Conservation (phyloP, 208 protist genomes). For the Crithidia bombi region DNA sequence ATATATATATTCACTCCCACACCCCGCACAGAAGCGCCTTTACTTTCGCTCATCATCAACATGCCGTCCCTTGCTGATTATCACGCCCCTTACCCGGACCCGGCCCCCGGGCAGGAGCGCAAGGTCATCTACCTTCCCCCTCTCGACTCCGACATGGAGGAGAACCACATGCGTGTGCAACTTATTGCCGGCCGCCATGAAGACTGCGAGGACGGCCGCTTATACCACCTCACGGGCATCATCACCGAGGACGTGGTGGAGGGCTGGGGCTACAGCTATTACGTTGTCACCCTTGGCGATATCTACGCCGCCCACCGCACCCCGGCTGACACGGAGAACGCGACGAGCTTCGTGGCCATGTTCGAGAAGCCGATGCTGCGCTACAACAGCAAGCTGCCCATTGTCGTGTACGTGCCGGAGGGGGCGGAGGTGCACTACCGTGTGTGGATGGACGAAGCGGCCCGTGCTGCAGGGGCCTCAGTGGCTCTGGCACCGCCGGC, state of each 20-base stretch:
- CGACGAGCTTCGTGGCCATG: slow-evolving; percentile 44
- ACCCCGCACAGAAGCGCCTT: no score
- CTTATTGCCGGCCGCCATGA: slow-evolving; percentile 67
- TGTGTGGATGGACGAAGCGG: slow-evolving; percentile 44
- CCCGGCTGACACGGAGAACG: slow-evolving; percentile 18
- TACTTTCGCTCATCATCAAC: not conserved
- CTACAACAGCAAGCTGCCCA: slow-evolving; percentile 60
- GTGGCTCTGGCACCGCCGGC: not conserved
- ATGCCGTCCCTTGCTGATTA: slow-evolving; percentile 60
- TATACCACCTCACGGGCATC: slow-evolving; percentile 48
- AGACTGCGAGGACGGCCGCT: slow-evolving; percentile 53
- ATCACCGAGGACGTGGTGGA: slow-evolving; percentile 46
- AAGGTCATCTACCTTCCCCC: slow-evolving; percentile 75
- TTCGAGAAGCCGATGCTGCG: slow-evolving; percentile 26
- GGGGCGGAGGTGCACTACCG: slow-evolving; percentile 55
- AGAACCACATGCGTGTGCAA: slow-evolving; percentile 61
- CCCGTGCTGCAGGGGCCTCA: slow-evolving; percentile 10
- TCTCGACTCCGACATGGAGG: slow-evolving; percentile 34
- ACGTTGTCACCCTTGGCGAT: slow-evolving; percentile 42
- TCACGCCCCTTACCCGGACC: slow-evolving; percentile 66
- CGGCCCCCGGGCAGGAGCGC: slow-evolving; percentile 63
- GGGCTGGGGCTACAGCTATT: slow-evolving; percentile 69
- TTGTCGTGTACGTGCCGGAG: slow-evolving; percentile 62
- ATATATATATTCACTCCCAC: no score
- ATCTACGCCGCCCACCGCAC: slow-evolving; percentile 26